Percentiles rank a stretch among this genome's conserved stretches.
phyloP scores from a whole-genome alignment of 108 stramenopile genomes.

The Pseudonitzschia pungens region DNA sequence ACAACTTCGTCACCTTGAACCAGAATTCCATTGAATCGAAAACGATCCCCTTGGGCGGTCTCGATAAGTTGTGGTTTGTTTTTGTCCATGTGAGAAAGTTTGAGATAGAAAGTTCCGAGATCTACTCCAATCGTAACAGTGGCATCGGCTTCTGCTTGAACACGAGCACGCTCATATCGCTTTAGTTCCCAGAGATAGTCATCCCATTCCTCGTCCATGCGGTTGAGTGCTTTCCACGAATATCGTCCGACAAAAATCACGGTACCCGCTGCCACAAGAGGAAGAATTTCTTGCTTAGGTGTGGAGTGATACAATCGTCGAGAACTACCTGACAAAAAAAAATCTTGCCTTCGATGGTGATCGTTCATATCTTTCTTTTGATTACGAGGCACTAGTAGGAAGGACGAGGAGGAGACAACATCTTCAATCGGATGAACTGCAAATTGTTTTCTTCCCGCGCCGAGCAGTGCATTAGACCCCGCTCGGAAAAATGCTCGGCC shows the following conservation, averaged over 20 bases:
- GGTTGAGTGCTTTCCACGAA: conserved; percentile 61
- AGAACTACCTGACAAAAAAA: background rate
- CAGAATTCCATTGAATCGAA: conserved; percentile 49
- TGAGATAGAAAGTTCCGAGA: conserved; percentile 62
- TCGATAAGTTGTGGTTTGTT: conserved; percentile 41
- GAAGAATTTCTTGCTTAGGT: conserved; percentile 57
- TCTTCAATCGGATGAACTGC: background rate
- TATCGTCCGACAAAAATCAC: conserved; percentile 51
- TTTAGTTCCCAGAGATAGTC: conserved; percentile 71
- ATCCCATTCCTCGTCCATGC: conserved; percentile 83
- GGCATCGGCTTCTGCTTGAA: conserved; percentile 17
- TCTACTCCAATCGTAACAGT: conserved; percentile 71
- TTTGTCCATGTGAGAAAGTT: conserved; percentile 40
- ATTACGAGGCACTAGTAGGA: background rate
- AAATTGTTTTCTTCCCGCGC: background rate
- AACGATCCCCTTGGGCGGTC: conserved; percentile 66
- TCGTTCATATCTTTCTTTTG: background rate
- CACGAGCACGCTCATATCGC: conserved; percentile 51
- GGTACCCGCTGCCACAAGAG: conserved; percentile 52
- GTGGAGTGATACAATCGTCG: conserved; percentile 64
- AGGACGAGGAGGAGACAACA: background rate
- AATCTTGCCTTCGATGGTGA: background rate
- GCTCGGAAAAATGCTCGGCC: background rate
- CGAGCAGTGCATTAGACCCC: background rate
- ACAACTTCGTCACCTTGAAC: conserved; percentile 21